Evolutionary conservation across 1,139 yeast species (phyloP).

Genomic region (Hyphopichia pseudoburtonii): DNA sequence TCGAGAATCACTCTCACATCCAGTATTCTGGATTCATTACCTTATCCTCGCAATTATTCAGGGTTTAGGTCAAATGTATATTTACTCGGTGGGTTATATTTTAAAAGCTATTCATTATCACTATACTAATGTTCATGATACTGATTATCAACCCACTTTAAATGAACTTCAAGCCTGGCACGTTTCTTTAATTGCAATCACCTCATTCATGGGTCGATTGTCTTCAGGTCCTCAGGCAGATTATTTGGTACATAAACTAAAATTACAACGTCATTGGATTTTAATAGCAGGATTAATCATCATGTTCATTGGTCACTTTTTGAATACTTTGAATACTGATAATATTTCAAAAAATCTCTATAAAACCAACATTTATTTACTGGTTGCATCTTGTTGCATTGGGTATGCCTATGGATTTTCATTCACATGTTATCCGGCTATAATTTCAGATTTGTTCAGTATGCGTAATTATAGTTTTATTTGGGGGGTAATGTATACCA

Average conservation of each 20-base stretch:
- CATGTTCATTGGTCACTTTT: slow-evolving; percentile 39
- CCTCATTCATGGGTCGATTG: slow-evolving; percentile 68
- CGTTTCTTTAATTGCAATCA: slow-evolving; percentile 67
- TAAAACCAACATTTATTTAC: slow-evolving; percentile 35
- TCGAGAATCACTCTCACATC: slow-evolving; percentile 20
- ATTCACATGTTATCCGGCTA: slow-evolving; percentile 80
- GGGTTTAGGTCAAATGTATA: slow-evolving; percentile 78
- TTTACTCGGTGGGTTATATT: slow-evolving; percentile 71
- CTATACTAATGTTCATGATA: slow-evolving; percentile 20
- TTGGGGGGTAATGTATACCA: slow-evolving; percentile 75
- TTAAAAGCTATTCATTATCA: slow-evolving; percentile 49
- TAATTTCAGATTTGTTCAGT: slow-evolving; percentile 76
- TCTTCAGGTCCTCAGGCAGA: slow-evolving; percentile 72
- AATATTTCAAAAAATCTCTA: slow-evolving; percentile 21
- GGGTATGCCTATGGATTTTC: slow-evolving; percentile 81
- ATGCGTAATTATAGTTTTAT: slow-evolving; percentile 70
- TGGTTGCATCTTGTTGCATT: slow-evolving; percentile 55
- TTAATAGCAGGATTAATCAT: slow-evolving; percentile 51
- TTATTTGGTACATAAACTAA: slow-evolving; percentile 46
- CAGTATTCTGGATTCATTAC: slow-evolving; percentile 49
- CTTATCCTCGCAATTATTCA: slow-evolving; percentile 60
- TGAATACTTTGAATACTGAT: slow-evolving; percentile 33
- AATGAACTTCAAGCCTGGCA: slow-evolving; percentile 63
- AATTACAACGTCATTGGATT: slow-evolving; percentile 70
- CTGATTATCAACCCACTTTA: slow-evolving; percentile 15